Evolutionary conservation across 345 rosid species (phyloP), one percentile per base, ranked within the genome.

Genomic region (Ceriops decandra): DNA sequence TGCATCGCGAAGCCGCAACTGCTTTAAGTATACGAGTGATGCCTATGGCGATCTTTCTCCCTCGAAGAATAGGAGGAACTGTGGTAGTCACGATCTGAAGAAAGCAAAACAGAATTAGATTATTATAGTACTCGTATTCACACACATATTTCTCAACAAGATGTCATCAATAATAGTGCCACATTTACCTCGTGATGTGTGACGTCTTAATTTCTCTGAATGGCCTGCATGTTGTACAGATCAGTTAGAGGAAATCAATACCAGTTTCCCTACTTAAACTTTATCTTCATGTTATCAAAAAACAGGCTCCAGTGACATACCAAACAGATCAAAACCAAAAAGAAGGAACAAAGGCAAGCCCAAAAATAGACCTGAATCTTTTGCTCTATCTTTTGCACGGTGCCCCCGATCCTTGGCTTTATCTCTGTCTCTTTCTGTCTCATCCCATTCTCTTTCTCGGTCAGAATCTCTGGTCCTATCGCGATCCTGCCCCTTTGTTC

Each of bases 401-500:
- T 83, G 88, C 63, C 85, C 75, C 57, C 84, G 82, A 72, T 85
- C 98, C 83, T 82, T 90, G 22, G 63, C 67, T 82, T 74, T 88
- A 64, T 86, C 91, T 74, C 93, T 83, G 49, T 85, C 92, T 73
- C 88, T 85, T 63, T 85, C 82, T 3, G 76, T 58, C 61, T 88
- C 93, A 27, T 83, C 87, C 35, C 84, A 80, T 9, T 86, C 97
- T 66, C 93, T 79, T 70, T 93, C 97, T 80, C 89, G 75, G 58
- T 90, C 93, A 13, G 89, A 86, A 70, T 84, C 96, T 76, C 95
- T 85, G 67, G 86, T 85, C 76, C 95, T 86, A 47, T 90, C 90
- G 62, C 85, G 83, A 68, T 86, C 87, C 59, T 78, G 67, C 42
- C 38, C 63, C 79, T 74, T 91, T 53, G 75, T 80, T 78, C 93